A percentile compares a stretch with the other conserved stretches of the same genome.
Evolutionary conservation across 805 yeast species (phyloP).

Genomic region (Candida maris): DNA sequence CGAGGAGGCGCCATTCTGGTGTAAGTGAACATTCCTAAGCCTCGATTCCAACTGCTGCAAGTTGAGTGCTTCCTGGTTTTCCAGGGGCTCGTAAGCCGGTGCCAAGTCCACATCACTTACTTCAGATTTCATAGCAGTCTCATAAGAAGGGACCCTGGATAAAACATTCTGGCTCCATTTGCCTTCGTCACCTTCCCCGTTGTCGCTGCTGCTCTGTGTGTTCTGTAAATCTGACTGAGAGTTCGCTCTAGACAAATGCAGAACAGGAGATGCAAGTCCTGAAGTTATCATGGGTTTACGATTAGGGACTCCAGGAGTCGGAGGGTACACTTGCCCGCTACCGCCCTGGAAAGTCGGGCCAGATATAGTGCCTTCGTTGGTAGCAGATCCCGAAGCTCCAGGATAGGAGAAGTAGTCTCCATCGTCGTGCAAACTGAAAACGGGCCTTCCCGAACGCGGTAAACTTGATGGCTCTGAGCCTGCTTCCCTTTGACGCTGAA

Average conservation of each 20-base stretch:
- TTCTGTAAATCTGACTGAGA: constrained; percentile 37
- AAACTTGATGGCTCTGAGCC: constrained; percentile 26
- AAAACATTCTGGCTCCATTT: constrained; percentile 19
- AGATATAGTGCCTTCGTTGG: constrained; percentile 10
- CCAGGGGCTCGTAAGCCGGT: constrained; percentile 65
- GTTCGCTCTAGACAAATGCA: constrained; percentile 55
- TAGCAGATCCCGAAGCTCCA: constrained; percentile 1
- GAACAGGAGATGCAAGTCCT: constrained; percentile 50
- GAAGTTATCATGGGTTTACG: constrained; percentile 25
- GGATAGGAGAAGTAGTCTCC: constrained; percentile 32
- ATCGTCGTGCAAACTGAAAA: constrained; percentile 28
- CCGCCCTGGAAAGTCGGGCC: constrained; percentile 24
- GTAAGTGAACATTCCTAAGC: constrained; percentile 20
- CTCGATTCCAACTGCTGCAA: constrained; percentile 31
- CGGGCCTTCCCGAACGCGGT: constrained; percentile 23
- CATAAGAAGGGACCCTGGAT: constrained; percentile 80
- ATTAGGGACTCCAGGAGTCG: constrained; percentile 9
- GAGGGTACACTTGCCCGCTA: constrained; percentile 9
- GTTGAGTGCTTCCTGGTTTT: constrained; percentile 37
- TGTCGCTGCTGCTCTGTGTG: constrained; percentile 9
- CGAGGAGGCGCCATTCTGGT: constrained; percentile 5
- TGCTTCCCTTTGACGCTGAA: constrained; percentile 47
- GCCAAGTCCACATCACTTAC: constrained; percentile 51
- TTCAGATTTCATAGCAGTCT: constrained; percentile 65
- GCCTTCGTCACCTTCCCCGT: constrained; percentile 5